Percentiles rank a stretch among this genome's conserved stretches.
These are phyloP conservation scores for Plasmodium ovale DNA, from an alignment of 169 alveolate genomes.

Conservation along the genomic window DNA sequence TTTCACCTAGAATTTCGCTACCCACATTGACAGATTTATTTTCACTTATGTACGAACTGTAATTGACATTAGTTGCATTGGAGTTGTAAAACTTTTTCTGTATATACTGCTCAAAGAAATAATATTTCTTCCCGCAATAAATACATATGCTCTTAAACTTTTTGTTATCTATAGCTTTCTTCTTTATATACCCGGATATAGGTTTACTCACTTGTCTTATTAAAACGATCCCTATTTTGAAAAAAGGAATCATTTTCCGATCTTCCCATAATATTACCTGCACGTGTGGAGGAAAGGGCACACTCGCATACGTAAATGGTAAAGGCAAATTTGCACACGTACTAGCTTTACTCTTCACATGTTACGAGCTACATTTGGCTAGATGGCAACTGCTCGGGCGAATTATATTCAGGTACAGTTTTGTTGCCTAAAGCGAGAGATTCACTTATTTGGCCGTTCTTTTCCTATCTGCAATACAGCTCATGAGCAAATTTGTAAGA, in stretches of 20 bases:
- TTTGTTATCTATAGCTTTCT: conserved; percentile 81
- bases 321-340: too few species aligned
- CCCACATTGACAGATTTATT: conserved; percentile 85
- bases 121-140: conserved; percentile 82
- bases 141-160: conserved; percentile 83
- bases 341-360: too few species aligned
- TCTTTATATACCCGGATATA: conserved; percentile 82
- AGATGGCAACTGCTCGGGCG: too few species aligned
- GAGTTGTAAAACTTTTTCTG: conserved; percentile 82
- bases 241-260: conserved; percentile 84
- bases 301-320: too few species aligned
- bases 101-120: conserved; percentile 84
- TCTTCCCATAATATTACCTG: conserved; percentile 1
- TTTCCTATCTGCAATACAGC: too few species aligned
- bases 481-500: not conserved
- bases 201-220: conserved; percentile 87
- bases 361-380: too few species aligned
- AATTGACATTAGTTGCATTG: conserved; percentile 72
- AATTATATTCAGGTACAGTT: too few species aligned
- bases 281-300: too few species aligned
- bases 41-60: conserved; percentile 81
- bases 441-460: too few species aligned
- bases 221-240: conserved; percentile 82
- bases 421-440: too few species aligned
- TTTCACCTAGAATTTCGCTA: conserved; percentile 85